Conservation (phyloP, 306 rosid genomes). For the Bauhinia variegata region DNA sequence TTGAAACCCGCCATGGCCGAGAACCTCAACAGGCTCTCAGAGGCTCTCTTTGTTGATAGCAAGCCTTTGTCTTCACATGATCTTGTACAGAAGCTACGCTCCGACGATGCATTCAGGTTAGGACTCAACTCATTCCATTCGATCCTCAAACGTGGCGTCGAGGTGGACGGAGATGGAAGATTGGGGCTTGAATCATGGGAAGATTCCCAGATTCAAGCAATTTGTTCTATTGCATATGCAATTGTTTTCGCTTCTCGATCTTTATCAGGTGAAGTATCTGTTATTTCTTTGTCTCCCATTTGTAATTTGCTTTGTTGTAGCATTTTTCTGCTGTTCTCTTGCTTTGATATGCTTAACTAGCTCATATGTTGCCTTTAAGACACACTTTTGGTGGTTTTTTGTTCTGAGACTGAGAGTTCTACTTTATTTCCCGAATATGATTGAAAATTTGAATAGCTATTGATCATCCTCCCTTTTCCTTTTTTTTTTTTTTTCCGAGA, state of each 20-base stretch:
- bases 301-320: conserved; percentile 1
- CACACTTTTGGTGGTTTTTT: not conserved
- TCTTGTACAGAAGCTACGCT: conserved; percentile 61
- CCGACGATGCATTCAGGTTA: conserved; percentile 58
- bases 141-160: conserved; percentile 60
- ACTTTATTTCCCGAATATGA: no score
- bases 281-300: not conserved
- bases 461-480: not conserved
- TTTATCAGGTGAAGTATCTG: conserved; percentile 51
- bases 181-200: conserved; percentile 68
- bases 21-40: conserved; percentile 57
- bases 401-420: conserved; percentile 1
- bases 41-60: conserved; percentile 46
- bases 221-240: conserved; percentile 60
- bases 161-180: conserved; percentile 44
- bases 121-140: conserved; percentile 62
- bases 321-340: not conserved
- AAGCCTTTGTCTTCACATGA: conserved; percentile 58
- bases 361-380: not conserved
- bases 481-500: no score
- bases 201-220: conserved; percentile 80
- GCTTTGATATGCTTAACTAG: not conserved
- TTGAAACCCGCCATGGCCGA: conserved; percentile 64
- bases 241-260: conserved; percentile 80
- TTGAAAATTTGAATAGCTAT: not conserved